Evolutionary conservation across 768 basidiomycete species (phyloP).

Genomic region (Lanmaoa pseudosensibilis): DNA sequence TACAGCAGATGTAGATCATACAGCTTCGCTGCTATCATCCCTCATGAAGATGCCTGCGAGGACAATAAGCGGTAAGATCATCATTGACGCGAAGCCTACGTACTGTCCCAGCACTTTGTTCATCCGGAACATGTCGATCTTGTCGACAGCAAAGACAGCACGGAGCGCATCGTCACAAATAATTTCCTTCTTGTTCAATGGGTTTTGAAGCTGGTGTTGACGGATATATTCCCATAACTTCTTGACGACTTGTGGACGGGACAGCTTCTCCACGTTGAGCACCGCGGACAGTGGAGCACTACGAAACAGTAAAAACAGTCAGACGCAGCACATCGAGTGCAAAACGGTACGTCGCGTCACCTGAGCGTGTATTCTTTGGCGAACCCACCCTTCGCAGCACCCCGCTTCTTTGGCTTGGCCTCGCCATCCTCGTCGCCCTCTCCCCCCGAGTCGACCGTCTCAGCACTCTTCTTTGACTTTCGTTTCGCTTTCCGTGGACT

Average conservation of each 20-base stretch:
- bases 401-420: constrained; percentile 51
- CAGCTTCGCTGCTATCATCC: constrained; percentile 10
- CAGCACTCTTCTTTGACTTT: constrained; percentile 53
- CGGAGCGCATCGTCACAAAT: constrained; percentile 73
- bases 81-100: constrained; percentile 19
- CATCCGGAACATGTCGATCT: constrained; percentile 93
- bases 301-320: background rate
- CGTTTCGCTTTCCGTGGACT: constrained; percentile 47
- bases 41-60: constrained; percentile 34
- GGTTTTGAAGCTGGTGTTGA: constrained; percentile 78
- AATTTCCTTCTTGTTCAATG: constrained; percentile 79
- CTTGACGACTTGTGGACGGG: constrained; percentile 90
- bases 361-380: constrained; percentile 75
- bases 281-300: constrained; percentile 76
- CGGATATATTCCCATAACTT: constrained; percentile 90
- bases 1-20: constrained; percentile 6
- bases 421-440: constrained; percentile 46
- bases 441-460: constrained; percentile 48
- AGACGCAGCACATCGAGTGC: constrained; percentile 4
- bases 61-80: background rate
- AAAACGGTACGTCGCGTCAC: constrained; percentile 34
- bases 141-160: constrained; percentile 77
- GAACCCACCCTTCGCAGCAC: constrained; percentile 68
- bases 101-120: constrained; percentile 86
- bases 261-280: constrained; percentile 64